Evolutionary conservation across 768 basidiomycete species (phyloP), one percentile per base, ranked within the genome.

Genomic region (Leucocoprinus birnbaumii): DNA sequence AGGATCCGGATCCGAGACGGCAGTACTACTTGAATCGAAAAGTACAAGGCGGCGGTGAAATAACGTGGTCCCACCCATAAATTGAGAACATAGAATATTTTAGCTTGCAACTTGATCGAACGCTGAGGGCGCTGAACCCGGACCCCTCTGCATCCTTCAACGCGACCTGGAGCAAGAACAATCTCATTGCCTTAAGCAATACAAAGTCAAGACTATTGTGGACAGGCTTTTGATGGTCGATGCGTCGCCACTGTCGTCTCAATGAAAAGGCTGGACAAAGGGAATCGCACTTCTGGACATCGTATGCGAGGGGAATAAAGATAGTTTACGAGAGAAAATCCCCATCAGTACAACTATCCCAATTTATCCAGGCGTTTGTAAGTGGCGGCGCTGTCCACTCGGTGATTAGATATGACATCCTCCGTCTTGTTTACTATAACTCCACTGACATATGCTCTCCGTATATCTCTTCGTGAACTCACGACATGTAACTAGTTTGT

Each of bases 301-400:
- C 22, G 27, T 27, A 48, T 55, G 46, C 25, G 37, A 52, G 38
- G 22, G 38, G 24, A 14, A 9, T 38, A 38, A 47, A 47, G 34
- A 40, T 48, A 41, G 53, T 7, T 19, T 45, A 14, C 21, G 11
- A 37, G 37, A 41, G 14, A 26, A 26, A 9, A 19, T 45, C 24
- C 31, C 25, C 43, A 45, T 45, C 43, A 53, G 19, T 31, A 19
- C n/a, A 16, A 31, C 34, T 31, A 31, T 26, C 53, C 53, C 53
- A 31, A 48, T 55, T 55, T 27, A 37, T 48, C 53, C 10, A 40
- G 8, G 38, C 19, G 45, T 55, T 55, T 55, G 53, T 55, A 3
- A 44, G 26, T 3, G 40, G 25, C 31, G 5, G 31, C 31, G 31
- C 31, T 41, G n/a, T 31, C 19, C 42, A 10, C 3, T 18, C 48